Evolutionary conservation across 2,329 filamentous ascomycete species (phyloP).

Genomic region (Fusarium tupiense): DNA sequence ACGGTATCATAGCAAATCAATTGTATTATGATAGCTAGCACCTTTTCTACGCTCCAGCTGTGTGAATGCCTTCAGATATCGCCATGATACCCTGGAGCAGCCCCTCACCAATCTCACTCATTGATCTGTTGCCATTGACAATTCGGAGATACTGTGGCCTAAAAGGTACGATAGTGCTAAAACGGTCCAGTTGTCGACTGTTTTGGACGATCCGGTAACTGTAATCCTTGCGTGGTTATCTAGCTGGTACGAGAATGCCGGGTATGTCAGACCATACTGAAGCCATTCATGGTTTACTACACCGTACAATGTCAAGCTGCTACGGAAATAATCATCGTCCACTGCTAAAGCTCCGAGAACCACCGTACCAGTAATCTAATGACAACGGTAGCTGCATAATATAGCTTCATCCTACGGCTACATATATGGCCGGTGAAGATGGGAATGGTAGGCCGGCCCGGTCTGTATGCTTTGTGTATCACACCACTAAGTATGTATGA

Average conservation of each 20-base stretch:
- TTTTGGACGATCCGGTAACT: conserved; percentile 5
- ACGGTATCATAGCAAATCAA: background rate
- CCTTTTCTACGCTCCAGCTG: background rate
- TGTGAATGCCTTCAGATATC: background rate
- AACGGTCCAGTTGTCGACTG: conserved; percentile 10
- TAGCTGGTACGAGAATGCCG: conserved; percentile 31
- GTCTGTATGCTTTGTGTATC: conserved; percentile 7
- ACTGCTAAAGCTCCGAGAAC: background rate
- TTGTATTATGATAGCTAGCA: background rate
- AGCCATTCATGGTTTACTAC: conserved; percentile 22
- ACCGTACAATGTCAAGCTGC: conserved; percentile 12
- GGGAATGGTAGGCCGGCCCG: background rate
- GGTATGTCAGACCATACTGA: conserved; percentile 34
- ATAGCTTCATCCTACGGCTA: background rate
- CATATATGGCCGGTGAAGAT: background rate
- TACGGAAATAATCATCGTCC: conserved; percentile 8
- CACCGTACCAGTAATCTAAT: background rate
- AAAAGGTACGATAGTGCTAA: conserved; percentile 4
- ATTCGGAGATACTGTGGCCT: background rate
- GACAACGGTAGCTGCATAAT: background rate
- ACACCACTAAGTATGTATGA: conserved; percentile 4
- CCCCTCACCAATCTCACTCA: background rate
- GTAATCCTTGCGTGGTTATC: conserved; percentile 8
- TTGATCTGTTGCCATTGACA: background rate
- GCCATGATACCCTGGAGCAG: background rate